These are phyloP conservation scores for Zygosaccharomyces pseudobailii DNA, from an alignment of 1,139 yeast genomes.

Conservation along the genomic window DNA sequence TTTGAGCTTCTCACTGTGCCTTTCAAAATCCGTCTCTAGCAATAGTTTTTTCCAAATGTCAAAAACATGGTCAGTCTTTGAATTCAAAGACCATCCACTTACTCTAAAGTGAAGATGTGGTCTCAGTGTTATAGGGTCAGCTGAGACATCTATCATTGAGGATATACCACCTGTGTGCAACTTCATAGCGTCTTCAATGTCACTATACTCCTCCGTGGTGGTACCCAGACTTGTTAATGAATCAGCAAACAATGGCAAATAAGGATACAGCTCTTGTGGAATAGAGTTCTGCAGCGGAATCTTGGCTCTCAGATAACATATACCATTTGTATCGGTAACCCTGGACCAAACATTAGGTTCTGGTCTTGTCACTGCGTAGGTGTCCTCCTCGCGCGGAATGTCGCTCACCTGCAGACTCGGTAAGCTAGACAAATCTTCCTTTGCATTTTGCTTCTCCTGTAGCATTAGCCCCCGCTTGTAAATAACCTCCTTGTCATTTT, in stretches of 20 bases:
- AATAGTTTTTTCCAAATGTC: slow-evolving; percentile 66
- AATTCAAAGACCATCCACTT: slow-evolving; percentile 67
- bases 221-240: slow-evolving; percentile 89
- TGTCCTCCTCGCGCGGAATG: slow-evolving; percentile 56
- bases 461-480: slow-evolving; percentile 56
- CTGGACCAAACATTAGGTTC: slow-evolving; percentile 37
- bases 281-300: slow-evolving; percentile 48
- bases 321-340: slow-evolving; percentile 66
- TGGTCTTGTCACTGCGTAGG: slow-evolving; percentile 34
- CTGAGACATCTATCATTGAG: slow-evolving; percentile 51
- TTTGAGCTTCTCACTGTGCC: slow-evolving; percentile 63
- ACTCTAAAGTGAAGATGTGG: slow-evolving; percentile 49
- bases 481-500: slow-evolving; percentile 54
- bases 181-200: slow-evolving; percentile 79
- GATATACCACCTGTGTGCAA: slow-evolving; percentile 80
- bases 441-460: slow-evolving; percentile 57
- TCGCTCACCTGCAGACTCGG: slow-evolving; percentile 74
- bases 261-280: slow-evolving; percentile 60
- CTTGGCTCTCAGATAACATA: slow-evolving; percentile 63
- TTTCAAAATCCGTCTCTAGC: slow-evolving; percentile 60
- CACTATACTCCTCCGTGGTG: slow-evolving; percentile 58
- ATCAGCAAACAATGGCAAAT: slow-evolving; percentile 70
- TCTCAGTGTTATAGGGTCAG: slow-evolving; percentile 44
- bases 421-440: slow-evolving; percentile 70
- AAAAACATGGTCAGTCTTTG: slow-evolving; percentile 57